Base-by-base conservation (phyloP, 495 filamentous ascomycete genomes). In the Chaetomium tenue region DNA sequence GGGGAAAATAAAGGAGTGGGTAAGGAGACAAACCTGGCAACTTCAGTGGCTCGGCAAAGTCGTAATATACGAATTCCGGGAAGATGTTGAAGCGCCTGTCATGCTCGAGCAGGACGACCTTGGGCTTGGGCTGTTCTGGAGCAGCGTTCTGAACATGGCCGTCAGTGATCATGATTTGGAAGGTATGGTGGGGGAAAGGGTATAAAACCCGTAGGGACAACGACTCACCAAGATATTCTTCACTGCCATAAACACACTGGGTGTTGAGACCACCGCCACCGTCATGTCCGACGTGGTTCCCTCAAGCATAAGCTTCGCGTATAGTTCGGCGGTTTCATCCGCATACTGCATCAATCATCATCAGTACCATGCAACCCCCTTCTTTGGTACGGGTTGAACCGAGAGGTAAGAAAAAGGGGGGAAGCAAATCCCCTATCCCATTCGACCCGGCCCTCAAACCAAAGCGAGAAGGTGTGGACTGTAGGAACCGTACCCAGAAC, bases 201-300 rank as follows among this genome's bases (percentile, higher is more conserved):
- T 47, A 47, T 47, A 58, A 18, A 48, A 28, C 28, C 28, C 28
- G 3, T 30, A 3, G 28, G 9, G 1, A 20, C n/a, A 53, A 3
- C 28, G 39, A 61, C 63, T 61, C 68, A 87, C 86, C 66, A 88
- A 61, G 18, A 90, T 65, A 62, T 89, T 90, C 74, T 86, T 90
- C 42, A 93, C 66, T 61, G 87, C 84, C 12, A 93, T 80, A 75
- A 92, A 93, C 3, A 88, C 88, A 69, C 85, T 90, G 2, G 90
- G 90, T 12, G 88, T 86, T 12, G 89, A 91, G 18, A 93, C 82
- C 11, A 92, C 80, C 2, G 81, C 89, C 62, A 92, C 84, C 20
- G 75, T 78, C 16, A 77, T 83, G 11, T 85, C 77, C 16, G 75
- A 67, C 3, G 75, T 81, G 8, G 83, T 77, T 23, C 79, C 85